These are phyloP conservation scores for Penicillium sp. DNA, from an alignment of 2,329 filamentous ascomycete species.

Conservation along the genomic window DNA sequence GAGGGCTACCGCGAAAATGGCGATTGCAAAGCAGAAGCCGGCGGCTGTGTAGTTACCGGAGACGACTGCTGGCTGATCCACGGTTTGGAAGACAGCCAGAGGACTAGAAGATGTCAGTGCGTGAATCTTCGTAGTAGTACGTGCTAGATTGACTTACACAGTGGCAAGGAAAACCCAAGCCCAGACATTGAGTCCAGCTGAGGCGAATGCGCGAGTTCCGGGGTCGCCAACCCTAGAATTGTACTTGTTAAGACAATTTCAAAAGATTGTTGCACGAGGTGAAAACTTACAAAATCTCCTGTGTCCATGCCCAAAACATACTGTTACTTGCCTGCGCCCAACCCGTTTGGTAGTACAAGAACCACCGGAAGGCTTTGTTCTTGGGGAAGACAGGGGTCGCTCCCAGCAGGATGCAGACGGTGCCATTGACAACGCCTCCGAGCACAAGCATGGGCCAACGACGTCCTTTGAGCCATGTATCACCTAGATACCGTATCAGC, in stretches of 20 bases:
- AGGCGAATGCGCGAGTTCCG: background rate
- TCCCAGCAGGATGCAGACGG: background rate
- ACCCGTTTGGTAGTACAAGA: background rate
- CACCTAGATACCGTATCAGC: background rate
- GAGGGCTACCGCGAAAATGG: background rate
- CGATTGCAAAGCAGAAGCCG: background rate
- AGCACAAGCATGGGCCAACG: background rate
- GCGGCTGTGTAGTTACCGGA: background rate
- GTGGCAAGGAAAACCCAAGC: background rate
- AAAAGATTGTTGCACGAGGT: background rate
- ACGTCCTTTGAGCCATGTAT: background rate
- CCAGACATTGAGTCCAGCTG: background rate
- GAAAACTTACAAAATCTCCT: background rate
- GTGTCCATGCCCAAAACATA: conserved; percentile 2
- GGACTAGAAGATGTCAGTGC: background rate
- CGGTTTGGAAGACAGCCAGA: background rate
- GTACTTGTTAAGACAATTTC: background rate
- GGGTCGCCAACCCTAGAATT: background rate
- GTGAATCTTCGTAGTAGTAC: too few species aligned
- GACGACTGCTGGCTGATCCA: background rate
- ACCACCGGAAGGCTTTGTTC: background rate
- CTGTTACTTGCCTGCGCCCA: background rate
- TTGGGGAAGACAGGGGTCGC: background rate
- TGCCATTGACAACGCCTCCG: background rate
- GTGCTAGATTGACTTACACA: background rate